Evolutionary conservation across 2,329 filamentous ascomycete genomes (phyloP), one percentile per base, ranked within the genome.

Genomic region (Cytospora chrysosperma): DNA sequence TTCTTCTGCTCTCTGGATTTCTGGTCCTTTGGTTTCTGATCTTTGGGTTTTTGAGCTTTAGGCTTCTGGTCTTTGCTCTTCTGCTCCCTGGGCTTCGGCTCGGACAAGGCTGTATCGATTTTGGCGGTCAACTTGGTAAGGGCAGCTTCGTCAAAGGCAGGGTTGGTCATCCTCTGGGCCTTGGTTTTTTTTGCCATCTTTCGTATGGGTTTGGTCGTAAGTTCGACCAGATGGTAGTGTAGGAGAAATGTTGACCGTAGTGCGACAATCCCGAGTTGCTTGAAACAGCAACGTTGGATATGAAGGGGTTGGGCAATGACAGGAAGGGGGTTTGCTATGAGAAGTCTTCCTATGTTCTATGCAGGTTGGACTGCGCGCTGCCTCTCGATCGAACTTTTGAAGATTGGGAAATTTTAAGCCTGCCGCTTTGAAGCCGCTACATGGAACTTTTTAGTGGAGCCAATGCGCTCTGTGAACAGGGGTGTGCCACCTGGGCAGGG

Each of bases 51-150:
- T 67, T 75, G 74, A 8, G 8, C 43, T 9, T 47, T 47, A 24
- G 43, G 8, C n/a, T 47, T 47, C 67, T 67, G 72, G 51, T 63
- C 68, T 67, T 63, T 73, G 68, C 32, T 34, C 32, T 34, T 34
- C 67, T 67, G 72, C 51, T 63, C 68, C 67, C 62, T 73, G 68
- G 64, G 27, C 27, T 77, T 76, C 51, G 74, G 68, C 53, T 75
- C 71, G 43, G 75, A 72, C 67, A 88, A 76, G 61, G 78, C 79
- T 68, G 82, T 77, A 69, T 87, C 83, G 66, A 88, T 84, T 71
- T 81, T 82, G 37, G 81, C 78, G 6, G 85, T 87, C 69, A 88
- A 72, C 64, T 82, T 77, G 9, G 78, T 77, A 62, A 88, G 73
- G 7, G 82, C 76, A 43, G 77, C 75, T 65, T 83, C 78, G 67